These are phyloP conservation scores for Didymosphaeria variabile DNA, from an alignment of 2,329 filamentous ascomycete species.

Conservation along the genomic window DNA sequence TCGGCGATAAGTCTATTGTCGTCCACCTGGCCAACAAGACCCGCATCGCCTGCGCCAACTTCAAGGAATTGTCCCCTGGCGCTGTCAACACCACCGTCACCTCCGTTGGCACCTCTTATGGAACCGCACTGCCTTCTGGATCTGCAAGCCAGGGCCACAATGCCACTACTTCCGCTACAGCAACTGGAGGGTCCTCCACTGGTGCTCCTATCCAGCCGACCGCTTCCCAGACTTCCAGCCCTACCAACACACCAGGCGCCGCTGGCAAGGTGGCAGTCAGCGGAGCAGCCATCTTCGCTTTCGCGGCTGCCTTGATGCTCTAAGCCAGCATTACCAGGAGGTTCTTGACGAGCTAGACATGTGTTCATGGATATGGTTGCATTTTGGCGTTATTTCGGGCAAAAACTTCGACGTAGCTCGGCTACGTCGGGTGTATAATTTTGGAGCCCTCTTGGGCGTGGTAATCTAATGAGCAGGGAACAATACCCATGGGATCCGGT, in stretches of 20 bases:
- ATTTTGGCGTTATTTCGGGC: conserved; percentile 5
- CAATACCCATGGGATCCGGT: conserved; percentile 4
- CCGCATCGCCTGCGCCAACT: conserved; percentile 67
- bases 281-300: conserved; percentile 31
- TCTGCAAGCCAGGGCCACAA: conserved; percentile 23
- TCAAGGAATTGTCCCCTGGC: conserved; percentile 64
- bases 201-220: conserved; percentile 26
- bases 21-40: conserved; percentile 63
- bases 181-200: conserved; percentile 20
- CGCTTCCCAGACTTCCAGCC: conserved; percentile 23
- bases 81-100: conserved; percentile 47
- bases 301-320: conserved; percentile 36
- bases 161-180: conserved; percentile 27
- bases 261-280: conserved; percentile 33
- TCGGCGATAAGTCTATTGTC: conserved; percentile 64
- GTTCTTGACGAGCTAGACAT: background rate
- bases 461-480: conserved; percentile 1
- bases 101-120: conserved; percentile 24
- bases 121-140: conserved; percentile 24
- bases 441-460: background rate
- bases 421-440: conserved; percentile 1
- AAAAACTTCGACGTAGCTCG: background rate
- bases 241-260: conserved; percentile 28
- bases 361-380: background rate
- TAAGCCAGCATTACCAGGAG: conserved; percentile 18